Evolutionary conservation across 2,329 filamentous ascomycete species (phyloP), one percentile per base, ranked within the genome.

Genomic region (Clonostachys chloroleuca): DNA sequence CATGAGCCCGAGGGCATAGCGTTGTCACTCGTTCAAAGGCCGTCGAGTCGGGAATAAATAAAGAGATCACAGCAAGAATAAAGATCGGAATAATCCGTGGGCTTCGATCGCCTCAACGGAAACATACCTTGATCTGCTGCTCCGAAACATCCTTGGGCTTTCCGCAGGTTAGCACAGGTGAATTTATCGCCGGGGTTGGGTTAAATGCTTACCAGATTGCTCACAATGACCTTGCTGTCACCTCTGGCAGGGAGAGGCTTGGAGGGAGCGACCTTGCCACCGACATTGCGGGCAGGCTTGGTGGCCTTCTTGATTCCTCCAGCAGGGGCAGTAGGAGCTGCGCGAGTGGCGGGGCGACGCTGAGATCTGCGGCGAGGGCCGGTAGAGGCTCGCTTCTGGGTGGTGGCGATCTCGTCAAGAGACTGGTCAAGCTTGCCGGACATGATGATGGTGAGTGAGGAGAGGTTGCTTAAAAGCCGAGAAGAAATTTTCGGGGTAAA

Each of bases 61-160:
- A 40, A 40, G 42, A 44, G 47, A 53, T 64, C 14, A 39, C 36
- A 39, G 59, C 67, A 65, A 67, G 57, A 59, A 66, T 51, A 62
- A 65, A 58, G 69, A 75, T 81, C 80, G 83, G 83, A 86, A 79
- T 73, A 79, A 83, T 82, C 83, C 82, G 68, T 78, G 80, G 76
- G 83, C 77, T 64, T 70, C 67, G 73, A 70, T 64, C 73, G 81
- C 84, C 85, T 86, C 78, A 87, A 82, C 78, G 84, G 91, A 87
- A 91, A 99, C 94, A 95, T 99, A 99, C 94, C 94, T 99, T 97
- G 78, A 99, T 95, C 85, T 95, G 89, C 76, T 76, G 77, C 81
- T 97, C 92, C 74, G 84, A 89, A 72, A 99, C 91, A 84, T 99
- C 94, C 77, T 86, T 85, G 69, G 94, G 94, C 90, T 97, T 58